Evolutionary conservation across 306 rosid genomes (phyloP), one percentile per base, ranked within the genome.

Genomic region (Quercus agrifolia): DNA sequence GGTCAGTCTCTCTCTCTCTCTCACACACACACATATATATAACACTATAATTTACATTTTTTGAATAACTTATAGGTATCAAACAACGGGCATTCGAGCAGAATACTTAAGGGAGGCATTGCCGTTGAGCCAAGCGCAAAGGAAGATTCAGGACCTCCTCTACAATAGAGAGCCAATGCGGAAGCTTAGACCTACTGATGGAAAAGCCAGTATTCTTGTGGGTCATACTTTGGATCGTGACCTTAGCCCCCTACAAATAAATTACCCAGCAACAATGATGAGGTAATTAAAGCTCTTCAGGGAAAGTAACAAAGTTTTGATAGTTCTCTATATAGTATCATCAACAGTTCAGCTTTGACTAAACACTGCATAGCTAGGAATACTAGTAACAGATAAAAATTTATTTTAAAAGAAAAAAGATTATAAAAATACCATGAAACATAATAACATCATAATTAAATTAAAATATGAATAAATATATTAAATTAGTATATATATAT

Each of bases 101-200:
- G 99, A 96, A 80, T 79, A 90, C 78, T 75, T 93, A 54, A 90
- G 96, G 85, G 99, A 96, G 74, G 99, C 98, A 51, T 88, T 91
- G 91, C 90, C 88, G n/a, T 20, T 82, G 72, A 89, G 79, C 68
- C 90, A 88, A 77, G 94, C 91, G 55, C 96, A 89, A 64, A 91
- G 80, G 88, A 96, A 82, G 89, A 81, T 96, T 82, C 97, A 93
- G 73, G 98, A 96, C 21, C 89, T 93, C 56, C 91, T 96, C 57
- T 89, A 91, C 91, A 91, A 90, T 61, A 96, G 99, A 13, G 97
- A 93, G 57, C 93, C 97, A 10, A 85, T 86, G 87, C 87, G 98
- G 98, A 86, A 89, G 79, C 85, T 91, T 85, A 81, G 95, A 20
- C 85, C 90, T 66, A 80, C 79, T 54, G 84, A 88, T 0, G 99